These are phyloP conservation scores for sunflower (Helianthus annuus) DNA, from an alignment of 129 eudicot genomes.

Conservation along the genomic window DNA sequence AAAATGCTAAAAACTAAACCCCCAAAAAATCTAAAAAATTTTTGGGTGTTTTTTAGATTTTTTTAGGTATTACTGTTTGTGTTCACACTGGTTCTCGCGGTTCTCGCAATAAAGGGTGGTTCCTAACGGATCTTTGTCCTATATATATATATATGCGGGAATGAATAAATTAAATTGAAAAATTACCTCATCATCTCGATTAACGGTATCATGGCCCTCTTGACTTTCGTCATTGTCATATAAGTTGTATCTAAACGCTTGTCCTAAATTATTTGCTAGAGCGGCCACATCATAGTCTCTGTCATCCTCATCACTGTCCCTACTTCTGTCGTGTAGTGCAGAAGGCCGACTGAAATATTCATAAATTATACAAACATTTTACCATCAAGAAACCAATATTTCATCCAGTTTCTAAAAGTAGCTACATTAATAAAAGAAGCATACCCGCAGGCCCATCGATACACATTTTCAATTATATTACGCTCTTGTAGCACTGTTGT, in stretches of 20 bases:
- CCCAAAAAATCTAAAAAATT: too few species aligned
- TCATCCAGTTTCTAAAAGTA: background rate
- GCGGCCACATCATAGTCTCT: slow-evolving; percentile 93
- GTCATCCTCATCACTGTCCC: slow-evolving; percentile 92
- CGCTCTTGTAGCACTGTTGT: slow-evolving; percentile 73
- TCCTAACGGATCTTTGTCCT: too few species aligned
- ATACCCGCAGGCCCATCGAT: slow-evolving; percentile 97
- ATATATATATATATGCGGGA: too few species aligned
- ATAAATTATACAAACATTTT: slow-evolving; percentile 5
- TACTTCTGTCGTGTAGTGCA: slow-evolving; percentile 72
- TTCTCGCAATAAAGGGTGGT: too few species aligned
- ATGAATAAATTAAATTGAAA: background rate
- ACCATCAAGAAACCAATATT: background rate
- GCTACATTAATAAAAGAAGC: slow-evolving; percentile 26
- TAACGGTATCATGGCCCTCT: slow-evolving; percentile 75
- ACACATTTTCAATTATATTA: slow-evolving; percentile 72
- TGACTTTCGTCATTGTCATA: slow-evolving; percentile 74
- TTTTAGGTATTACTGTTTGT: too few species aligned
- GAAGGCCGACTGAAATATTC: slow-evolving; percentile 73
- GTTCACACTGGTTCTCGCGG: too few species aligned
- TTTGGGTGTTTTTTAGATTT: too few species aligned
- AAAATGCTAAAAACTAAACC: too few species aligned
- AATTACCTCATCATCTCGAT: slow-evolving; percentile 79
- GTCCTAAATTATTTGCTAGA: slow-evolving; percentile 83
- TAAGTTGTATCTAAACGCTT: slow-evolving; percentile 70